A percentile compares a stretch with the other conserved stretches of the same genome.
Evolutionary conservation across 2,329 filamentous ascomycete genomes (phyloP).

Genomic region (Alternaria sp.): DNA sequence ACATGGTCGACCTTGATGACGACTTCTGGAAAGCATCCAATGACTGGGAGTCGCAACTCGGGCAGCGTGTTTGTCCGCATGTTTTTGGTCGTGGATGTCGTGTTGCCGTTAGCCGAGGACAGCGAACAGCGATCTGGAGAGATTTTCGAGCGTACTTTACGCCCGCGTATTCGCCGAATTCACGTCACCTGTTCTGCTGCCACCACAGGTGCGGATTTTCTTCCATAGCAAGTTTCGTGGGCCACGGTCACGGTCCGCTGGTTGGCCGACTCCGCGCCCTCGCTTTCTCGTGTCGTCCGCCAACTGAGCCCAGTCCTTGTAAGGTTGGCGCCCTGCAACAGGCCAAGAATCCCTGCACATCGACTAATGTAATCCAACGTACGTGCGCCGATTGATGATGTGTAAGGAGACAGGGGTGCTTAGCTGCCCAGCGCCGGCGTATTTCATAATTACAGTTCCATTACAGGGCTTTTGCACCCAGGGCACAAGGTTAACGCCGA

Average conservation of each 20-base stretch:
- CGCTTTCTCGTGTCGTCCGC: conserved; percentile 41
- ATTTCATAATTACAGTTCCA: conserved; percentile 40
- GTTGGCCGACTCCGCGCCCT: conserved; percentile 39
- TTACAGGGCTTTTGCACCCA: conserved; percentile 31
- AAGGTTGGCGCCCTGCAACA: conserved; percentile 45
- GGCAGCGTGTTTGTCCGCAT: conserved; percentile 23
- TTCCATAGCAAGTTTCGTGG: conserved; percentile 19
- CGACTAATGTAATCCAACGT: conserved; percentile 44
- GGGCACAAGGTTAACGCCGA: conserved; percentile 40
- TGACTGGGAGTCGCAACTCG: neutral
- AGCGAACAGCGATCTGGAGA: conserved; percentile 21
- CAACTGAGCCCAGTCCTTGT: conserved; percentile 42
- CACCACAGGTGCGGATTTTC: conserved; percentile 18
- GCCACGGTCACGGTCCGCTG: conserved; percentile 31
- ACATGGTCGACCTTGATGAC: conserved; percentile 20
- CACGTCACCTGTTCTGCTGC: conserved; percentile 28
- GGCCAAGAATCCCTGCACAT: conserved; percentile 38
- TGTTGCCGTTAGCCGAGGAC: conserved; percentile 22
- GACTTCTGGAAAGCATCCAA: conserved; percentile 15
- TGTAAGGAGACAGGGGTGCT: conserved; percentile 35
- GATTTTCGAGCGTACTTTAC: conserved; percentile 7
- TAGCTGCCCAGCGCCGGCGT: conserved; percentile 29
- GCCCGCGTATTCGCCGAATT: conserved; percentile 21
- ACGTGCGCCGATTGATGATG: conserved; percentile 42
- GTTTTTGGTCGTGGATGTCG: conserved; percentile 29